Conservation (phyloP, 805 yeast genomes). For the Komagataella kurtzmanii region DNA sequence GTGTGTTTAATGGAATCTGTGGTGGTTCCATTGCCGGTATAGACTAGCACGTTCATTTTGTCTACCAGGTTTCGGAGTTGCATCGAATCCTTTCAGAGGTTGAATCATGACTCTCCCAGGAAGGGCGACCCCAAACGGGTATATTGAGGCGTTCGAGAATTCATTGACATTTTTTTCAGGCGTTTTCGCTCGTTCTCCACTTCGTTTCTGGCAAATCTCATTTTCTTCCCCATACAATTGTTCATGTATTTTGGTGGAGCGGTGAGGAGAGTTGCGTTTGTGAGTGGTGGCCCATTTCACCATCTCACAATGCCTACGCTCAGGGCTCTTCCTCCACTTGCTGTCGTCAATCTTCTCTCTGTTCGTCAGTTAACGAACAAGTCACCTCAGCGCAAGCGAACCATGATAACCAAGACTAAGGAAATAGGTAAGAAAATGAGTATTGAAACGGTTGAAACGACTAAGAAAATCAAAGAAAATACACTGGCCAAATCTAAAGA, state of each 20-base stretch:
- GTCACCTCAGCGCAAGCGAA: neutral
- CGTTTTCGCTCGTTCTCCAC: neutral
- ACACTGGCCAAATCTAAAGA: slow-evolving; percentile 10
- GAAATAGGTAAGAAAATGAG: neutral
- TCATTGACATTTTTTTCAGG: neutral
- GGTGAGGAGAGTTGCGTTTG: neutral
- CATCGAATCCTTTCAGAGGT: neutral
- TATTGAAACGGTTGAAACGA: slow-evolving; percentile 3
- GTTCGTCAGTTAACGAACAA: neutral
- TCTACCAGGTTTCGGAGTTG: neutral
- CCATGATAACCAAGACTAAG: neutral
- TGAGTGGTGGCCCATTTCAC: neutral
- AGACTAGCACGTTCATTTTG: slow-evolving; percentile 63
- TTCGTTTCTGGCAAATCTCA: neutral
- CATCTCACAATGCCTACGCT: neutral
- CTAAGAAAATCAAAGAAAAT: slow-evolving; percentile 7
- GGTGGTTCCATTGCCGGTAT: slow-evolving; percentile 74
- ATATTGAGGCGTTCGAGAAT: neutral
- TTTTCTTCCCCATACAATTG: neutral
- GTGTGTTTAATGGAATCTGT: slow-evolving; percentile 79
- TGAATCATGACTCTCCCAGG: neutral
- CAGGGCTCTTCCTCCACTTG: neutral
- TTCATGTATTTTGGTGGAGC: neutral
- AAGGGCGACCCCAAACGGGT: neutral
- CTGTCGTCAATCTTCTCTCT: neutral